Base-by-base conservation (phyloP, 2,329 filamentous ascomycete species). In the Cercospora zeina region DNA sequence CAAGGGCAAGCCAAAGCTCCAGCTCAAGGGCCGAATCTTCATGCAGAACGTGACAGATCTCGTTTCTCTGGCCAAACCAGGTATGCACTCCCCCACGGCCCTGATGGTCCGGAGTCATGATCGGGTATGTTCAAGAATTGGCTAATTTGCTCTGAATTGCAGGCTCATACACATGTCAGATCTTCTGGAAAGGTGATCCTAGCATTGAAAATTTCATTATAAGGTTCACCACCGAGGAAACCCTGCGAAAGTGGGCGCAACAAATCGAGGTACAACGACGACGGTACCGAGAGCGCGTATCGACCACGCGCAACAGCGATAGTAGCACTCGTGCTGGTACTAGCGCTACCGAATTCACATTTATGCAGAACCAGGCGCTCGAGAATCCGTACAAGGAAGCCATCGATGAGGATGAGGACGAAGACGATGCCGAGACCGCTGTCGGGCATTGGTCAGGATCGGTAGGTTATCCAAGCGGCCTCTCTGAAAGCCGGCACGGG, bases 11-110 rank as follows among this genome's bases (percentile, higher is more conserved):
- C 79, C 82, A 30, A 85, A 84, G 68, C 82, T 97, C 64, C 93
- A 97, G 77, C 83, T 99, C 31, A 99, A 99, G 77, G 95, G 95
- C 39, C 87, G 95, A 56, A 99, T 99, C 71, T 97, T 97, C 79
- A 97, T 99, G 93, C 92, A 93, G 69, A 99, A 99, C 73, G 93
- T 99, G 59, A 97, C 93, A 39, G 91, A 97, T 75, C 88, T 96
- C n/a, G 82, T 96, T 45, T 93, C 89, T 16, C 82, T 95, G 63
- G 87, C 89, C 54, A 96, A 93, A 76, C 90, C 91, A 77, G 92
- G 93, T 96, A 85, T 73, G 84, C 74, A 62, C 42, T 54, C 54
- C 49, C 49, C 59, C 60, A 31, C 37, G 53, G 60, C 64, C 60
- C 34, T 70, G 39, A 60, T 58, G 24, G 55, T 68, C 54, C 62